Evolutionary conservation across 2,329 filamentous ascomycete species (phyloP).

Genomic region (Cytospora schulzeri): DNA sequence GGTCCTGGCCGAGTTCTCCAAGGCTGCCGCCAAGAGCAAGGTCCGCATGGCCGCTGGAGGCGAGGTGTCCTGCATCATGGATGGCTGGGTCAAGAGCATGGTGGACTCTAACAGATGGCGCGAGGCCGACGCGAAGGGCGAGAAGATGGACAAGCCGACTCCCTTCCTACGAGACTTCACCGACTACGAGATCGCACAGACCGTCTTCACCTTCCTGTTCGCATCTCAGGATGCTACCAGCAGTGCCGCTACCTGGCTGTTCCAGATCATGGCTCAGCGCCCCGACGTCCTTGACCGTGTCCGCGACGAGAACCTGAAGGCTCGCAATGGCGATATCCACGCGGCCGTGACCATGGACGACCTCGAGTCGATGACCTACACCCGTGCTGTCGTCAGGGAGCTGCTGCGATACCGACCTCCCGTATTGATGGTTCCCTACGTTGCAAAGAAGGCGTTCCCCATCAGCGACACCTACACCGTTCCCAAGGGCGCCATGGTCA

Average conservation of each 20-base stretch:
- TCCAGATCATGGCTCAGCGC: slow-evolving; percentile 90
- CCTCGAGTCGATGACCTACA: slow-evolving; percentile 87
- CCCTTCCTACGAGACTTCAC: slow-evolving; percentile 83
- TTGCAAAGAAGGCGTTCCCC: slow-evolving; percentile 93
- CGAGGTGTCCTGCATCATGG: slow-evolving; percentile 88
- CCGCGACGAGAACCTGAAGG: slow-evolving; percentile 82
- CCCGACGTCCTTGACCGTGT: slow-evolving; percentile 90
- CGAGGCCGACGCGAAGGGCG: slow-evolving; percentile 73
- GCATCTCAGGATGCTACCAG: slow-evolving; percentile 96
- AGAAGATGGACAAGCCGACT: slow-evolving; percentile 75
- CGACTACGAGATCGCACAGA: slow-evolving; percentile 90
- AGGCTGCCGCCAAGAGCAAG: slow-evolving; percentile 92
- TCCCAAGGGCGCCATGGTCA: slow-evolving; percentile 92
- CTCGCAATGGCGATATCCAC: slow-evolving; percentile 73
- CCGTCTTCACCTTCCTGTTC: slow-evolving; percentile 94
- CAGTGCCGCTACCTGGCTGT: slow-evolving; percentile 91
- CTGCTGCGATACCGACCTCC: slow-evolving; percentile 92
- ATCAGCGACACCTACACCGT: slow-evolving; percentile 87
- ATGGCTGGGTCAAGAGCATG: slow-evolving; percentile 90
- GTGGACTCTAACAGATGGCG: slow-evolving; percentile 81
- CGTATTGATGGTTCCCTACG: slow-evolving; percentile 95
- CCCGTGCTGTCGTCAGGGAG: slow-evolving; percentile 88
- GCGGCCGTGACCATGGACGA: slow-evolving; percentile 77
- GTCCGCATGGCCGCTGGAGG: slow-evolving; percentile 88
- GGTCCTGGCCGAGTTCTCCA: slow-evolving; percentile 85